A percentile compares a stretch with the other conserved stretches of the same genome.
Evolutionary conservation across 1,284 basidiomycete genomes (phyloP).

Genomic region (Wolfiporia cocos): DNA sequence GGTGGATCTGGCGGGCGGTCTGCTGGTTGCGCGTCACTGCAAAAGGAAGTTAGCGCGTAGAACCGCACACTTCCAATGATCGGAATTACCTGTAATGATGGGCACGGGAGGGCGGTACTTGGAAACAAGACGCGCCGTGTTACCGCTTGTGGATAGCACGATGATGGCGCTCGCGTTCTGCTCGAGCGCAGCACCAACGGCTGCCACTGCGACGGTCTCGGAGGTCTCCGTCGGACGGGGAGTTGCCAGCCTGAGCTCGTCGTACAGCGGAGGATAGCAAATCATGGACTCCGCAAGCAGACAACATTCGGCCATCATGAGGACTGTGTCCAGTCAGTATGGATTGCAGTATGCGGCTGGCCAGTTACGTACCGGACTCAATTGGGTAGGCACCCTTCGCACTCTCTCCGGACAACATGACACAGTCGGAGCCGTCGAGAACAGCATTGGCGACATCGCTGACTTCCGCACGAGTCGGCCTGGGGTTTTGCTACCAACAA

Average conservation of each 20-base stretch:
- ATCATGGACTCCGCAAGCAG: conserved; percentile 91
- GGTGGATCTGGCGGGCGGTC: conserved; percentile 94
- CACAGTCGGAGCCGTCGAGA: conserved; percentile 94
- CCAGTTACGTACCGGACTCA: conserved; percentile 66
- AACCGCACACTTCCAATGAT: background rate
- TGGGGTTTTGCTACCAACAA: conserved; percentile 89
- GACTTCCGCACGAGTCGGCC: conserved; percentile 94
- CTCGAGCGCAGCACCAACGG: conserved; percentile 91
- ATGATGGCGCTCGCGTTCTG: conserved; percentile 93
- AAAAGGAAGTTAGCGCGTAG: conserved; percentile 4
- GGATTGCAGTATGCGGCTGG: conserved; percentile 12
- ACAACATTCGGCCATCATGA: conserved; percentile 99
- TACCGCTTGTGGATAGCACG: conserved; percentile 94
- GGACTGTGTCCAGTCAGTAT: conserved; percentile 41
- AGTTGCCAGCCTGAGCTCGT: conserved; percentile 78
- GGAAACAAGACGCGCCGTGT: conserved; percentile 93
- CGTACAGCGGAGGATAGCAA: conserved; percentile 89
- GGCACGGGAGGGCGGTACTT: conserved; percentile 96
- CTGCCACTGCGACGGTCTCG: conserved; percentile 92
- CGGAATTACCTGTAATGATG: conserved; percentile 76
- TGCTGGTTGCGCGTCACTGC: conserved; percentile 93
- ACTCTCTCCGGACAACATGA: conserved; percentile 98
- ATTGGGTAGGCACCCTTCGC: conserved; percentile 94
- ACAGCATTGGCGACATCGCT: conserved; percentile 98
- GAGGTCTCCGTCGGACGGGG: conserved; percentile 86